Percentiles rank a stretch among this genome's conserved stretches.
These are phyloP conservation scores for Hymenoscyphus scutula DNA, from an alignment of 2,329 filamentous ascomycete genomes.

Conservation along the genomic window DNA sequence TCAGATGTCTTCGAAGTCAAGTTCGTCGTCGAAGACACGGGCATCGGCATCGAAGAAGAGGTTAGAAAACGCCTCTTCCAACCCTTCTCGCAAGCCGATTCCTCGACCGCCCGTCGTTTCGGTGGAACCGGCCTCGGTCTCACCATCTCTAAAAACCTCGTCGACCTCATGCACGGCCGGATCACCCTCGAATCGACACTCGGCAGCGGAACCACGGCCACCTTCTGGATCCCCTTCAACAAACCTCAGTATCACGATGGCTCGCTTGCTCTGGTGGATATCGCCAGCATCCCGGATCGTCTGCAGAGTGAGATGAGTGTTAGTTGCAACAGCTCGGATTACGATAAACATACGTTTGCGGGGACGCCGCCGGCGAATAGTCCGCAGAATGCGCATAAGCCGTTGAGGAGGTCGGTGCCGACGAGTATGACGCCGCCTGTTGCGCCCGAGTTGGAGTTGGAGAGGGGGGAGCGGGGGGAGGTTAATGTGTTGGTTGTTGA, in stretches of 20 bases:
- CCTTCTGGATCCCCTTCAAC: constrained; percentile 74
- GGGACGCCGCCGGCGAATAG: constrained; percentile 43
- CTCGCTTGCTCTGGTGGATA: constrained; percentile 54
- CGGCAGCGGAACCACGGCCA: constrained; percentile 69
- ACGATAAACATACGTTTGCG: constrained; percentile 41
- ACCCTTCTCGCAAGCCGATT: constrained; percentile 79
- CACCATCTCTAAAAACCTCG: constrained; percentile 77
- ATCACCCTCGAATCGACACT: constrained; percentile 68
- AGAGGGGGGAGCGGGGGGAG: constrained; percentile 56
- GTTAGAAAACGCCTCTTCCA: constrained; percentile 72
- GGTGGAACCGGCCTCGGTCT: constrained; percentile 75
- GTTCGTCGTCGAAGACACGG: constrained; percentile 74
- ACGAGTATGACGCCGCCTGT: constrained; percentile 30
- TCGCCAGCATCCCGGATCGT: constrained; percentile 65
- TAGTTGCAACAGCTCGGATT: constrained; percentile 66
- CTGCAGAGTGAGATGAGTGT: constrained; percentile 62
- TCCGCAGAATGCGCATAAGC: constrained; percentile 18
- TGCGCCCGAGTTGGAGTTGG: constrained; percentile 47
- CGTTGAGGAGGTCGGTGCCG: constrained; percentile 1
- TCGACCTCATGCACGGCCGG: constrained; percentile 76
- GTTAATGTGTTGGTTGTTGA: constrained; percentile 75
- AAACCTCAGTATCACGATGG: constrained; percentile 57
- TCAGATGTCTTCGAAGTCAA: constrained; percentile 63
- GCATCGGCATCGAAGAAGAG: constrained; percentile 78
- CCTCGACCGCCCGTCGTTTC: constrained; percentile 75